These are phyloP conservation scores for Leucaena leucocephala DNA, from an alignment of 306 rosid genomes.

Conservation along the genomic window DNA sequence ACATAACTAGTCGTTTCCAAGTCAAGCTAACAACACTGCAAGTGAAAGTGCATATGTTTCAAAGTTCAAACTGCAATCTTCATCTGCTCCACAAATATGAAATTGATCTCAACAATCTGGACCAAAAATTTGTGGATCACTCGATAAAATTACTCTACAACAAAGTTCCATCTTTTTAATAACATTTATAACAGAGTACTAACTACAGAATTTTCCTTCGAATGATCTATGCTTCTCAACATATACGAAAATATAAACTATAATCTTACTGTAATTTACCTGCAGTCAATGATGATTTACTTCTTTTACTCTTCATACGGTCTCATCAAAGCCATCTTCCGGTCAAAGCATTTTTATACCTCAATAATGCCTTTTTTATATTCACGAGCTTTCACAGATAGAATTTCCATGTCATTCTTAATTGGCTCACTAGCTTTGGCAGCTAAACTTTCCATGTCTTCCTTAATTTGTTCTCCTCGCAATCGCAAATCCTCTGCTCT, in stretches of 20 bases:
- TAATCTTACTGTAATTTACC: constrained; percentile 26
- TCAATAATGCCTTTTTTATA: not conserved
- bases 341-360: constrained; percentile 30
- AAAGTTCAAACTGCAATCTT: not conserved
- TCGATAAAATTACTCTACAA: constrained; percentile 16
- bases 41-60: constrained; percentile 15
- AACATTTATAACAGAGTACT: not conserved
- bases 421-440: constrained; percentile 6
- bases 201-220: constrained; percentile 26
- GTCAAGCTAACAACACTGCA: not conserved
- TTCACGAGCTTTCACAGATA: constrained; percentile 44
- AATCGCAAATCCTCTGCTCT: constrained; percentile 52
- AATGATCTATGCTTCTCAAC: constrained; percentile 32
- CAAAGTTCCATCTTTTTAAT: not conserved
- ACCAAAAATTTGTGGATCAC: not conserved
- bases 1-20: not conserved
- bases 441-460: constrained; percentile 55
- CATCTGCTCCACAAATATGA: not conserved
- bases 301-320: not conserved
- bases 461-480: constrained; percentile 50
- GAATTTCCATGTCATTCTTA: constrained; percentile 51
- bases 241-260: constrained; percentile 14
- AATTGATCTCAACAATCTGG: constrained; percentile 2
- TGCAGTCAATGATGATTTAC: constrained; percentile 11
- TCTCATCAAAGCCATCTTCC: constrained; percentile 15